Percentiles rank a stretch among this genome's conserved stretches.
phyloP scores from a whole-genome alignment of 768 basidiomycete species.

The Rhizopogon salebrosus region DNA sequence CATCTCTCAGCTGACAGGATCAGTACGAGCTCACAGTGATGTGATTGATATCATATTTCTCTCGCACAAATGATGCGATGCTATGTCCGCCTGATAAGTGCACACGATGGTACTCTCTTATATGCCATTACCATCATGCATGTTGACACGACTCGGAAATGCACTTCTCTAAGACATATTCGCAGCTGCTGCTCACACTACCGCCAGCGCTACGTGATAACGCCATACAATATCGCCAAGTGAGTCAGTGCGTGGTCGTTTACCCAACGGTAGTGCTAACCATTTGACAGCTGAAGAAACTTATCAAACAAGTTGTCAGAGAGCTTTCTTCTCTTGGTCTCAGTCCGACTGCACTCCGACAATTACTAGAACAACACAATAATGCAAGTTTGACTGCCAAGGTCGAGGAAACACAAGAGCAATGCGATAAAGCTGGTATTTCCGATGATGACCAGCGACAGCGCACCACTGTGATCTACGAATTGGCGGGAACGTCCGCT shows the following conservation, averaged over 20 bases:
- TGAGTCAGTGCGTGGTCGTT: slow-evolving; percentile 22
- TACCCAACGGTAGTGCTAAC: not conserved
- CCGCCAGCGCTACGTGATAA: slow-evolving; percentile 74
- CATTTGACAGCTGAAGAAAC: slow-evolving; percentile 69
- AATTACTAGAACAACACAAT: slow-evolving; percentile 28
- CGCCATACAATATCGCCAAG: slow-evolving; percentile 83
- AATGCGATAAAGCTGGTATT: not conserved
- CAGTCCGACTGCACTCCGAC: slow-evolving; percentile 42
- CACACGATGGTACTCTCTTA: too few species aligned
- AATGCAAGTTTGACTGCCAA: slow-evolving; percentile 2
- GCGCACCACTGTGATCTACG: slow-evolving; percentile 44
- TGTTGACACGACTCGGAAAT: slow-evolving; percentile 35
- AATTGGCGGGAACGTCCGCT: slow-evolving; percentile 44
- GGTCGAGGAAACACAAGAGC: slow-evolving; percentile 3
- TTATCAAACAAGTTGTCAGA: slow-evolving; percentile 76
- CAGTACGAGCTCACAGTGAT: too few species aligned
- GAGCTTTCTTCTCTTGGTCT: slow-evolving; percentile 75
- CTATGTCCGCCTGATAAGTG: too few species aligned
- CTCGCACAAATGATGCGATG: too few species aligned
- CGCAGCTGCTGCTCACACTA: slow-evolving; percentile 55
- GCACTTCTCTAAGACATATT: slow-evolving; percentile 73
- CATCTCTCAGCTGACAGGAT: too few species aligned
- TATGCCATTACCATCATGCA: not conserved
- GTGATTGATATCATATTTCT: too few species aligned
- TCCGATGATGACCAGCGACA: not conserved